These are phyloP conservation scores for Colletotrichum ledebouriae DNA, from an alignment of 2,329 filamentous ascomycete species.

Conservation along the genomic window DNA sequence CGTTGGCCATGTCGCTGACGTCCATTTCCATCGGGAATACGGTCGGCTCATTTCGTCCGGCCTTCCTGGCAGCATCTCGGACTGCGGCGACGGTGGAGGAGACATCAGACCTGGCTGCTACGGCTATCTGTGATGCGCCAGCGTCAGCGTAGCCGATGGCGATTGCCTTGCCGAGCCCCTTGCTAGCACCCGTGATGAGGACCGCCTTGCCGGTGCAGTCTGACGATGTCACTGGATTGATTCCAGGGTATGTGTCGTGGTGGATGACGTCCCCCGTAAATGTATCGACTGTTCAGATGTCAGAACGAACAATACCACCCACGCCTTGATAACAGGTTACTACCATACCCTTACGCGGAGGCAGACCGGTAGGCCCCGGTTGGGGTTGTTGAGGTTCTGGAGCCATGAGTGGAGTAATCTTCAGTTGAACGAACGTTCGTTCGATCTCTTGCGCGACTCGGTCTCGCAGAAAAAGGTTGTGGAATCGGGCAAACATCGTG, in stretches of 20 bases:
- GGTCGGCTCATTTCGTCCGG: conserved; percentile 51
- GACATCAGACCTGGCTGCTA: conserved; percentile 66
- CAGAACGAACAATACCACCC: background rate
- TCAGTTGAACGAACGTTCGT: conserved; percentile 34
- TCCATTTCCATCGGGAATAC: conserved; percentile 59
- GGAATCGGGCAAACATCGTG: background rate
- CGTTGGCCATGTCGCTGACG: conserved; percentile 51
- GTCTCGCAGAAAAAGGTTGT: background rate
- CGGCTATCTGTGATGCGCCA: conserved; percentile 63
- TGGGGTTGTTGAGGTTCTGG: conserved; percentile 12
- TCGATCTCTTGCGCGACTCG: conserved; percentile 6
- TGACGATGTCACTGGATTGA: conserved; percentile 55
- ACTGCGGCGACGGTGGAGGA: conserved; percentile 52
- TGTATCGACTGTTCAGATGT: conserved; percentile 36
- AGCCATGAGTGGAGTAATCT: conserved; percentile 15
- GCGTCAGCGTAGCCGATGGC: conserved; percentile 69
- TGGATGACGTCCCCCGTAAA: conserved; percentile 52
- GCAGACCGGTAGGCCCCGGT: conserved; percentile 25
- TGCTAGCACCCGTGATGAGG: conserved; percentile 68
- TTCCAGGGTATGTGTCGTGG: conserved; percentile 66
- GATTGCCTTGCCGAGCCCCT: conserved; percentile 66
- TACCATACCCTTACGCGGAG: conserved; percentile 35
- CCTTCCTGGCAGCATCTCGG: conserved; percentile 50
- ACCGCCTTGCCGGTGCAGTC: conserved; percentile 55
- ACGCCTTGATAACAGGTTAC: too few relatives aligned